Evolutionary conservation across 495 filamentous ascomycete species (phyloP).

Genomic region (Jackrogersella minutella): DNA sequence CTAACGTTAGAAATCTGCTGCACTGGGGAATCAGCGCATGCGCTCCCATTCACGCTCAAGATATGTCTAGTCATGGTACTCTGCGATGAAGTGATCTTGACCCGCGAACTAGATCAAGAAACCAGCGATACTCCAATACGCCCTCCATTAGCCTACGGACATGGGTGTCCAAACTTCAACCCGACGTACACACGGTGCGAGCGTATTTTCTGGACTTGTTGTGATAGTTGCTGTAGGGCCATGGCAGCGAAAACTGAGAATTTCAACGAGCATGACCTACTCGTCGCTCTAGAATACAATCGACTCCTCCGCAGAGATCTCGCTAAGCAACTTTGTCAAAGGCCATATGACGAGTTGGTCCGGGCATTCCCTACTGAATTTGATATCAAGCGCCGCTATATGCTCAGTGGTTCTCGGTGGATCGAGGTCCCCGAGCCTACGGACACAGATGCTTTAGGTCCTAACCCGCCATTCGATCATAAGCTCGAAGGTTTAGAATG

Average conservation of each 20-base stretch:
- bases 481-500: constrained; percentile 13
- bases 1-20: not conserved
- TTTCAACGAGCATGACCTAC: not conserved
- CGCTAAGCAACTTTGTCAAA: not conserved
- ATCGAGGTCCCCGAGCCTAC: not conserved
- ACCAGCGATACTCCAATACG: not conserved
- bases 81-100: not conserved
- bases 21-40: too few relatives aligned
- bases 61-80: not conserved
- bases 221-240: not conserved
- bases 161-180: not conserved
- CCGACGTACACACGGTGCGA: not conserved
- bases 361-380: constrained; percentile 10
- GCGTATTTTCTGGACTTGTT: constrained; percentile 21
- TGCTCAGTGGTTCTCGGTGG: constrained; percentile 21
- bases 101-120: not conserved
- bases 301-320: constrained; percentile 5
- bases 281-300: not conserved
- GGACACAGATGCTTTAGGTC: not conserved
- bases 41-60: not conserved
- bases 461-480: not conserved
- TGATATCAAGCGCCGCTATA: constrained; percentile 7
- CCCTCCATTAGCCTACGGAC: not conserved
- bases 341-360: constrained; percentile 13
- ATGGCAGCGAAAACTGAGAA: not conserved